Base-by-base conservation (phyloP, 768 basidiomycete species). In the Serpula lacrymans region DNA sequence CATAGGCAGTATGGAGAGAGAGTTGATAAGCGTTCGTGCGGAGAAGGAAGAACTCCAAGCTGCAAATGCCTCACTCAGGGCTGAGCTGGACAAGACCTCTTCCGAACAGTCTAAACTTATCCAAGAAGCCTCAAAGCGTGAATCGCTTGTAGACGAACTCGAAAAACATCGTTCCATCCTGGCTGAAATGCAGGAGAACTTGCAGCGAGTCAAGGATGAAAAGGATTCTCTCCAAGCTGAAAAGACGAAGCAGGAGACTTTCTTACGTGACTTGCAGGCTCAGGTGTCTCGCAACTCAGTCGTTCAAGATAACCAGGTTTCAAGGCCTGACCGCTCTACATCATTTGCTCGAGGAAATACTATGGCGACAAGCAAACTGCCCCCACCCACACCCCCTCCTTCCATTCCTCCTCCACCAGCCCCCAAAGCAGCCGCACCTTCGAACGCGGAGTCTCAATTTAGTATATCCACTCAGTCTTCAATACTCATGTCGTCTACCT, bases 401-500 rank as follows among this genome's bases (percentile, higher is more conserved):
- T 75, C 86, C 23, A 77, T 89, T 9, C 93, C 93, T 1, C 88
- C 88, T 16, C 88, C 87, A 1, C 88, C 88, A 13, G 79, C 83
- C 4, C 88, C 88, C 18, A 77, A 43, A 58, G 65, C 45, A 36
- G 66, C 43, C 46, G 53, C 23, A 43, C 54, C 16, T 43, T 52
- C 59, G 30, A 73, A 66, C 44, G 68, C 67, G 38, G 84, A 79
- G 50, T 69, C 69, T 11, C 71, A 69, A 42, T 60, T 71, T 45
- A 84, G 80, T 49, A 72, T 73, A 8, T 80, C 82, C 5, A 82
- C 83, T 10, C 75, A 79, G 26, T 68, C 75, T 21, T 82, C 83
- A 7, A 71, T 72, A 8, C 54, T 65, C 22, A 56, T 74, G 38
- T 71, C 74, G 5, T 70, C 78, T 2, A 74, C 79, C 11, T 78